Conservation (phyloP, 495 filamentous ascomycete genomes). For the Melanomma pulvis-pyrius region DNA sequence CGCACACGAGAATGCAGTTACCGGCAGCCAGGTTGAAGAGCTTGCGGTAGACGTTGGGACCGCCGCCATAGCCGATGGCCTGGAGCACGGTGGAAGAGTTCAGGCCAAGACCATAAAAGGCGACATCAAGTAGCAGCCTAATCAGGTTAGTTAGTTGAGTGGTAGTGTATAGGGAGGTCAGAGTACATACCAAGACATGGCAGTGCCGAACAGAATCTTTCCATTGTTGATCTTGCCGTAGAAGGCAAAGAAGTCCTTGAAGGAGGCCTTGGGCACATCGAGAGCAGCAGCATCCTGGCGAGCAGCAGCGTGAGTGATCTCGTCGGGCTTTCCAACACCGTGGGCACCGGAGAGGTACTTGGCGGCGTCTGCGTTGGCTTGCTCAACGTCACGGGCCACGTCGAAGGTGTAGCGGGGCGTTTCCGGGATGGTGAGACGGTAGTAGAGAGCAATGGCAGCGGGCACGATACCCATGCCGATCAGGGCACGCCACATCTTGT, state of each 20-base stretch:
- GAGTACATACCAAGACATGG: conserved; percentile 67
- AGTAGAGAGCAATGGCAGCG: conserved; percentile 75
- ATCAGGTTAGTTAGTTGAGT: neutral
- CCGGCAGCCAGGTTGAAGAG: conserved; percentile 73
- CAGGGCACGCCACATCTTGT: conserved; percentile 83
- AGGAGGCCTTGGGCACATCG: conserved; percentile 64
- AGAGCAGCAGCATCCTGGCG: conserved; percentile 53
- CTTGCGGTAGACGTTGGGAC: conserved; percentile 60
- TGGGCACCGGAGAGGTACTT: conserved; percentile 45
- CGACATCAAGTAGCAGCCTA: conserved; percentile 66
- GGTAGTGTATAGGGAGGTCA: neutral
- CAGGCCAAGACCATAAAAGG: conserved; percentile 78
- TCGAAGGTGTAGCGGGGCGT: conserved; percentile 84
- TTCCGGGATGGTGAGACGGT: conserved; percentile 86
- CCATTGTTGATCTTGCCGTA: conserved; percentile 69
- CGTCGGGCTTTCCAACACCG: conserved; percentile 63
- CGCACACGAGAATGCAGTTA: conserved; percentile 73
- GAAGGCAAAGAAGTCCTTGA: conserved; percentile 64
- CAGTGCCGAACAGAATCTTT: conserved; percentile 72
- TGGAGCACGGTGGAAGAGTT: conserved; percentile 65
- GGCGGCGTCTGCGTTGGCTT: conserved; percentile 67
- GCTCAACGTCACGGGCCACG: conserved; percentile 69
- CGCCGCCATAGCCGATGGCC: conserved; percentile 67
- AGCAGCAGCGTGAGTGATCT: conserved; percentile 57
- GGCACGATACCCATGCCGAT: conserved; percentile 80